phyloP scores from a whole-genome alignment of 192 early-diverging fungal genomes.

The Linderina pennispora region DNA sequence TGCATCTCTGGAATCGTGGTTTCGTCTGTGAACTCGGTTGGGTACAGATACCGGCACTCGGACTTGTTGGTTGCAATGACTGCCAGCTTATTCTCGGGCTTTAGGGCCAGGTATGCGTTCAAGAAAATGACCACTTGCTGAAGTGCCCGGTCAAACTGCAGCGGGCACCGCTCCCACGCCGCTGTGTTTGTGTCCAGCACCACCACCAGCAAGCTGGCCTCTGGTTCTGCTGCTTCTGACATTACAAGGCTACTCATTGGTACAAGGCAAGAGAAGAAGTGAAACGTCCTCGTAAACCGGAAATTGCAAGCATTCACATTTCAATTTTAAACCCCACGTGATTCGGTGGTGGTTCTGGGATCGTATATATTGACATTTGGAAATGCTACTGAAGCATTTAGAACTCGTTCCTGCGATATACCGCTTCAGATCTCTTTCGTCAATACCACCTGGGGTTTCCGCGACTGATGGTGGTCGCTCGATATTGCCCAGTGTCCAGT shows the following conservation, averaged over 20 bases:
- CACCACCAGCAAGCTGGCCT: slow-evolving; percentile 73
- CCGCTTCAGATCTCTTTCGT: too few relatives aligned
- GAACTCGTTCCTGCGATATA: too few relatives aligned
- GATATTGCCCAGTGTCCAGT: too few relatives aligned
- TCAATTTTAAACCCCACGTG: too few relatives aligned
- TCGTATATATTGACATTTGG: too few relatives aligned
- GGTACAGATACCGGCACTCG: slow-evolving; percentile 36
- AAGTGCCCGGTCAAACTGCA: slow-evolving; percentile 62
- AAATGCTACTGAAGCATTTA: too few relatives aligned
- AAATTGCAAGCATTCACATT: too few relatives aligned
- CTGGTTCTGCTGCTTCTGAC: slow-evolving; percentile 46
- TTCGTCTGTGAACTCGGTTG: slow-evolving; percentile 5
- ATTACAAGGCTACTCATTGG: slow-evolving; percentile 1
- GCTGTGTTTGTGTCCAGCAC: slow-evolving; percentile 79
- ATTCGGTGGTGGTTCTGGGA: too few relatives aligned
- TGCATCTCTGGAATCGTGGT: slow-evolving; percentile 20
- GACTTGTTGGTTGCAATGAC: slow-evolving; percentile 57
- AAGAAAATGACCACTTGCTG: slow-evolving; percentile 80
- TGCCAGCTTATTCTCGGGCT: slow-evolving; percentile 82
- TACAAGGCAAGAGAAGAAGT: neutral
- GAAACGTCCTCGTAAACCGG: too few relatives aligned
- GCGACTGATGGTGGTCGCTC: too few relatives aligned
- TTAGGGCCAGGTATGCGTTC: slow-evolving; percentile 88
- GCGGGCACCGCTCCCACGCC: slow-evolving; percentile 58
- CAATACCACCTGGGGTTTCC: too few relatives aligned